phyloP scores from a whole-genome alignment of 306 rosid species.

The Trichosanthes truncata region DNA sequence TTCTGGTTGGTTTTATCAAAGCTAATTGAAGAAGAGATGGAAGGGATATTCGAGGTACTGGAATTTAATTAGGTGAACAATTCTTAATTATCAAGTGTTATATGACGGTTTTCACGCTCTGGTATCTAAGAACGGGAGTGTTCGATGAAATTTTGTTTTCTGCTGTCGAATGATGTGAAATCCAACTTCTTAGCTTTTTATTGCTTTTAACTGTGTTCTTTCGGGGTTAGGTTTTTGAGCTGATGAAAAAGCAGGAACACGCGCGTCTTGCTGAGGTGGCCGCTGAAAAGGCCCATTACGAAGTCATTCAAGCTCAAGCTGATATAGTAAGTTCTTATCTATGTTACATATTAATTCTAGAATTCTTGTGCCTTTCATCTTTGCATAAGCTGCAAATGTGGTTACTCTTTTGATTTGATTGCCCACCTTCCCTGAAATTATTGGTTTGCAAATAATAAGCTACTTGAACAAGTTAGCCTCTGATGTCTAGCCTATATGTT shows the following conservation, averaged over 20 bases:
- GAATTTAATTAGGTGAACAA: not conserved
- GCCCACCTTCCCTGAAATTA: not conserved
- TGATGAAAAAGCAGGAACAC: slow-evolving; percentile 78
- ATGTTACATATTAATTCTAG: not conserved
- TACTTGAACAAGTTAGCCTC: not conserved
- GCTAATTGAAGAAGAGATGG: not conserved
- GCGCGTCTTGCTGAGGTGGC: slow-evolving; percentile 65
- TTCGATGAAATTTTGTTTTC: not conserved
- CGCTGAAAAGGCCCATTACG: slow-evolving; percentile 69
- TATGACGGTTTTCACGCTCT: not conserved
- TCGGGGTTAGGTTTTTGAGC: slow-evolving; percentile 53
- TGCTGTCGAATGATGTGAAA: not conserved
- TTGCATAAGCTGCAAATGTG: not conserved
- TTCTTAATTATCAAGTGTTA: not conserved
- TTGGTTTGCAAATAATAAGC: not conserved
- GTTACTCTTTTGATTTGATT: not conserved
- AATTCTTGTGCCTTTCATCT: not conserved
- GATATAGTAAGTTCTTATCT: slow-evolving; percentile 51
- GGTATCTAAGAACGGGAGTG: not conserved
- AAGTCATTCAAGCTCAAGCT: slow-evolving; percentile 58
- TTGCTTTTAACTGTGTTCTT: slow-evolving; percentile 9
- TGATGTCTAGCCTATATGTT: not conserved
- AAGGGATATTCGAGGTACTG: not conserved
- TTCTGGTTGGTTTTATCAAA: not conserved
- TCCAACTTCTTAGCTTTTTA: not conserved